A percentile compares a stretch with the other conserved stretches of the same genome.
These are phyloP conservation scores for Linanthus parryae DNA, from an alignment of 148 eudicot genomes.

Conservation along the genomic window DNA sequence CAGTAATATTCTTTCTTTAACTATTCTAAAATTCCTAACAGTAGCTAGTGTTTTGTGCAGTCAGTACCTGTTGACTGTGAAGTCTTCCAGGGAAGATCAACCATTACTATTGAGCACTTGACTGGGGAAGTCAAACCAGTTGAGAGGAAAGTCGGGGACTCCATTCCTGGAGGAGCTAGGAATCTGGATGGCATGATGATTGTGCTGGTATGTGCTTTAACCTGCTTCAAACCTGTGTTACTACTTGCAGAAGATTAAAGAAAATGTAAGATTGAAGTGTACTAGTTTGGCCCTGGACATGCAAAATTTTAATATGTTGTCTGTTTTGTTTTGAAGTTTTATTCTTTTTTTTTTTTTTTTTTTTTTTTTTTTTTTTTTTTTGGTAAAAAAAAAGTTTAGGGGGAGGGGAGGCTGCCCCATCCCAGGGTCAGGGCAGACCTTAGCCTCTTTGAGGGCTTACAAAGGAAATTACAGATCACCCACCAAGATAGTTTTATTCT, in stretches of 20 bases:
- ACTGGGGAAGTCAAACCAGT: slow-evolving; percentile 96
- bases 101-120: slow-evolving; percentile 93
- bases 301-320: neutral
- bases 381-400: too few relatives aligned
- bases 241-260: too few relatives aligned
- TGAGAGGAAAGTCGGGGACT: slow-evolving; percentile 65
- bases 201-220: slow-evolving; percentile 51
- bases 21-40: too few relatives aligned
- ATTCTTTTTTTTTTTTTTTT: too few relatives aligned
- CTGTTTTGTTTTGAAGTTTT: neutral
- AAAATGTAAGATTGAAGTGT: neutral
- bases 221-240: neutral
- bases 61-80: slow-evolving; percentile 97
- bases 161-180: slow-evolving; percentile 96
- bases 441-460: too few relatives aligned
- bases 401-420: too few relatives aligned
- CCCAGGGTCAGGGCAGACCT: too few relatives aligned
- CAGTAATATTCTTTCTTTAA: too few relatives aligned
- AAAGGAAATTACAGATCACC: too few relatives aligned
- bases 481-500: neutral
- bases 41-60: slow-evolving; percentile 34
- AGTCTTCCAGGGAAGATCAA: slow-evolving; percentile 88
- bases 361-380: too few relatives aligned
- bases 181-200: slow-evolving; percentile 98
- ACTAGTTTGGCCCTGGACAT: neutral